Percentiles rank a stretch among this genome's conserved stretches.
Conservation (phyloP, 257 asterid species). For the Solanum acaule region DNA sequence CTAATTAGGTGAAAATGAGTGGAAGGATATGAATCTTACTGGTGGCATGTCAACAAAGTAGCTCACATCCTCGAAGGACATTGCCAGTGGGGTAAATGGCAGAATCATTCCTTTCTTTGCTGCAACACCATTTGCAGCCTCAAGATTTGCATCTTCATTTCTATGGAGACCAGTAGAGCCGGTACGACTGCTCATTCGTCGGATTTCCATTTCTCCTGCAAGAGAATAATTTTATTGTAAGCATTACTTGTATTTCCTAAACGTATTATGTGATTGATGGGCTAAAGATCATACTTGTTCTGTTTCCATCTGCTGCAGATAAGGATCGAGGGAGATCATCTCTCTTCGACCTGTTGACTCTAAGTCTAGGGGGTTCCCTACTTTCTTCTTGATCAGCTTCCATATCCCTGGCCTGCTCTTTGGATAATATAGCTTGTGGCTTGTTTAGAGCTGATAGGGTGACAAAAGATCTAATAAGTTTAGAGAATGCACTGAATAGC, state of each 20-base stretch:
- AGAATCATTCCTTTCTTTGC: slow-evolving; percentile 55
- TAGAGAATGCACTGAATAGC: neutral
- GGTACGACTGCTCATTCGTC: slow-evolving; percentile 46
- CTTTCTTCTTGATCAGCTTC: slow-evolving; percentile 33
- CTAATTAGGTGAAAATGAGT: neutral
- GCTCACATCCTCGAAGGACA: slow-evolving; percentile 41
- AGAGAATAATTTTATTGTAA: neutral
- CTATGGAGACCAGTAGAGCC: slow-evolving; percentile 2
- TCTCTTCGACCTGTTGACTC: slow-evolving; percentile 35
- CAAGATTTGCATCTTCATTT: slow-evolving; percentile 12
- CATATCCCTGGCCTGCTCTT: slow-evolving; percentile 71
- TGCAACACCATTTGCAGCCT: slow-evolving; percentile 18
- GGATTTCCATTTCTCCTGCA: slow-evolving; percentile 60
- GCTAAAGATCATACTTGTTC: slow-evolving; percentile 31
- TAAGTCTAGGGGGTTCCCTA: slow-evolving; percentile 35
- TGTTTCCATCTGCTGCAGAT: slow-evolving; percentile 43
- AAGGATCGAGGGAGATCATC: slow-evolving; percentile 33
- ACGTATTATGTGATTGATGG: neutral
- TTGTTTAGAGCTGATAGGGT: slow-evolving; percentile 53
- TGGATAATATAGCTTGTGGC: slow-evolving; percentile 81
- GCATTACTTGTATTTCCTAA: neutral
- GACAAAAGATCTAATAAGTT: neutral
- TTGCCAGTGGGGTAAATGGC: slow-evolving; percentile 49
- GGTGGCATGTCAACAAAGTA: slow-evolving; percentile 53
- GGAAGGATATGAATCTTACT: slow-evolving; percentile 21